Percentiles rank a stretch among this genome's conserved stretches.
Conservation (phyloP, 192 early-diverging fungal genomes). For the Mycoemilia scoparia region DNA sequence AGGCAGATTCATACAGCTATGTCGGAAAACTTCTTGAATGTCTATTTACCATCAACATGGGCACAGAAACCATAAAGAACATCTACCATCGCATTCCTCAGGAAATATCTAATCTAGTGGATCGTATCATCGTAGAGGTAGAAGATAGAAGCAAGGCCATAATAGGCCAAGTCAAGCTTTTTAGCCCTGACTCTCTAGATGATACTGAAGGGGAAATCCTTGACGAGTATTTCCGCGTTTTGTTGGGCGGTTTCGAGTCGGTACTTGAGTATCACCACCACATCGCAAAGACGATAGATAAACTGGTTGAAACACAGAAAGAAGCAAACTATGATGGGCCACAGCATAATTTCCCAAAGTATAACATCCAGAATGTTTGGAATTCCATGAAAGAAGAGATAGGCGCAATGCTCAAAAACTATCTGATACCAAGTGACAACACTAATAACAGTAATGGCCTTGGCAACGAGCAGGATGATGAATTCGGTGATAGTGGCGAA, state of each 20-base stretch:
- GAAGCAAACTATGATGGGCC: too few species aligned
- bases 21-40: constrained; percentile 62
- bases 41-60: constrained; percentile 32
- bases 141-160: constrained; percentile 45
- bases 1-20: constrained; percentile 57
- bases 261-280: constrained; percentile 57
- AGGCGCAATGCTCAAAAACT: constrained; percentile 22
- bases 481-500: too few species aligned
- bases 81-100: constrained; percentile 48
- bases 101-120: constrained; percentile 51
- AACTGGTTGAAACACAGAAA: too few species aligned
- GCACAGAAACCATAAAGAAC: constrained; percentile 29
- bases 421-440: constrained; percentile 19
- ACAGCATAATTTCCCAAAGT: too few species aligned
- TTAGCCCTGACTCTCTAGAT: constrained; percentile 15
- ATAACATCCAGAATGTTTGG: constrained; percentile 30
- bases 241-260: constrained; percentile 57
- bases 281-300: constrained; percentile 39
- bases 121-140: constrained; percentile 51
- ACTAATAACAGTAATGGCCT: constrained; percentile 4
- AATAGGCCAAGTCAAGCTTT: constrained; percentile 11
- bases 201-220: constrained; percentile 48
- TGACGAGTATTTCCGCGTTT: constrained; percentile 52
- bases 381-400: constrained; percentile 24
- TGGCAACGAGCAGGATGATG: constrained; percentile 4